Conservation (phyloP, 78 protist genomes). For the Cyanophora paradoxa region DNA sequence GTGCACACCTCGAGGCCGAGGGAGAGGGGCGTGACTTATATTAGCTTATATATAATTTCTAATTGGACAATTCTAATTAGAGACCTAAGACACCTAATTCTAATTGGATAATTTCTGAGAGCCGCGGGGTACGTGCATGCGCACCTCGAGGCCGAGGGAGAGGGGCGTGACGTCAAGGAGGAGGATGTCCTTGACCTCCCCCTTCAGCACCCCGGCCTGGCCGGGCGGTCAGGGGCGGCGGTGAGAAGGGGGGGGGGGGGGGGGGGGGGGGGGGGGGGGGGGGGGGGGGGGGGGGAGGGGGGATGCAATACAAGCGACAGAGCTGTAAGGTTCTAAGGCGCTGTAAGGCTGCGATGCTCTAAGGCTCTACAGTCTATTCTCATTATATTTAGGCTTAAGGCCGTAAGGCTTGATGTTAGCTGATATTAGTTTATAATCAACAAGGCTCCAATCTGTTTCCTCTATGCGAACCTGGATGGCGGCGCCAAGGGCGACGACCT, state of each 20-base stretch:
- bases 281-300: background rate
- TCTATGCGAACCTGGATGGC: slow-evolving; percentile 88
- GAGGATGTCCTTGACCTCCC: slow-evolving; percentile 73
- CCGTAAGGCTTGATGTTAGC: slow-evolving; percentile 29
- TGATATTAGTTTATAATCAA: slow-evolving; percentile 20
- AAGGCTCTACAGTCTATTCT: background rate
- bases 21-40: slow-evolving; percentile 75
- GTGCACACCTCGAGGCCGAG: slow-evolving; percentile 96
- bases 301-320: background rate
- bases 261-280: background rate
- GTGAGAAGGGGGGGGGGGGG: background rate
- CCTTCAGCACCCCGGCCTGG: slow-evolving; percentile 92
- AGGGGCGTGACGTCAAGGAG: slow-evolving; percentile 94
- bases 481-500: slow-evolving; percentile 99
- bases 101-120: too few species aligned
- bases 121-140: too few species aligned
- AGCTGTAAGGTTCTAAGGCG: slow-evolving; percentile 9
- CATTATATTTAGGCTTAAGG: slow-evolving; percentile 27
- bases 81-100: too few species aligned
- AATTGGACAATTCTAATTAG: too few species aligned
- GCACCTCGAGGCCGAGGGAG: slow-evolving; percentile 92
- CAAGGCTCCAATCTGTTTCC: background rate
- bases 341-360: slow-evolving; percentile 15
- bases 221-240: too few species aligned
- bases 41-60: too few species aligned